A percentile compares a stretch with the other conserved stretches of the same genome.
These are phyloP conservation scores for Jamesozyma hellenica DNA, from an alignment of 805 yeast genomes.

Conservation along the genomic window DNA sequence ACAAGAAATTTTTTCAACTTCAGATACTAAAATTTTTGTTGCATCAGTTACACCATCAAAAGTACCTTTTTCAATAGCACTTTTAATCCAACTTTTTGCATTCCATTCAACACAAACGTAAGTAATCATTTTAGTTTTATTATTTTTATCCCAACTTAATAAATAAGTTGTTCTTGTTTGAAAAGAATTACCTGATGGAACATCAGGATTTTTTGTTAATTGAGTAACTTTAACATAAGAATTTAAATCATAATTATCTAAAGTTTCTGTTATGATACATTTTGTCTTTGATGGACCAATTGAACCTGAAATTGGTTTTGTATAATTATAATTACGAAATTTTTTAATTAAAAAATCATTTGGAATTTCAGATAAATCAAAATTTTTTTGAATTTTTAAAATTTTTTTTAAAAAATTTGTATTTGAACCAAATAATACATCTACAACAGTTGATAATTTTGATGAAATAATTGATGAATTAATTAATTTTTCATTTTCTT, in stretches of 20 bases:
- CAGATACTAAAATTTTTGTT: slow-evolving; percentile 37
- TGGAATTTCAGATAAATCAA: slow-evolving; percentile 43
- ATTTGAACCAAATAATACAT: slow-evolving; percentile 55
- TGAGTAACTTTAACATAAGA: slow-evolving; percentile 42
- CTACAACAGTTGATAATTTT: slow-evolving; percentile 54
- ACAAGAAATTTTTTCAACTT: slow-evolving; percentile 32
- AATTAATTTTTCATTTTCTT: slow-evolving; percentile 44
- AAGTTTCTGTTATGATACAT: slow-evolving; percentile 51
- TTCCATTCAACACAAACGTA: slow-evolving; percentile 58
- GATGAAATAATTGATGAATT: slow-evolving; percentile 45
- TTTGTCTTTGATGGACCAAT: slow-evolving; percentile 71
- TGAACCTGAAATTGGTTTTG: slow-evolving; percentile 54
- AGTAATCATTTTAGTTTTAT: slow-evolving; percentile 42
- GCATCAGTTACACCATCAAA: slow-evolving; percentile 63
- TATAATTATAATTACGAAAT: slow-evolving; percentile 44
- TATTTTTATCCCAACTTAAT: slow-evolving; percentile 54
- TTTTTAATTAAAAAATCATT: slow-evolving; percentile 26
- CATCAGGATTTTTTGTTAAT: slow-evolving; percentile 63
- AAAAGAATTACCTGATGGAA: slow-evolving; percentile 69
- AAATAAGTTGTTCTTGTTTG: slow-evolving; percentile 48
- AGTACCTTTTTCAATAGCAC: slow-evolving; percentile 65
- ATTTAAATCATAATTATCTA: slow-evolving; percentile 43
- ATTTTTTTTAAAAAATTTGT: slow-evolving; percentile 35
- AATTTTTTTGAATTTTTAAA: slow-evolving; percentile 53
- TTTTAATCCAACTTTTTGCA: slow-evolving; percentile 68